Evolutionary conservation across 2,329 filamentous ascomycete genomes (phyloP).

Genomic region (Sporothrix dimorphospora): DNA sequence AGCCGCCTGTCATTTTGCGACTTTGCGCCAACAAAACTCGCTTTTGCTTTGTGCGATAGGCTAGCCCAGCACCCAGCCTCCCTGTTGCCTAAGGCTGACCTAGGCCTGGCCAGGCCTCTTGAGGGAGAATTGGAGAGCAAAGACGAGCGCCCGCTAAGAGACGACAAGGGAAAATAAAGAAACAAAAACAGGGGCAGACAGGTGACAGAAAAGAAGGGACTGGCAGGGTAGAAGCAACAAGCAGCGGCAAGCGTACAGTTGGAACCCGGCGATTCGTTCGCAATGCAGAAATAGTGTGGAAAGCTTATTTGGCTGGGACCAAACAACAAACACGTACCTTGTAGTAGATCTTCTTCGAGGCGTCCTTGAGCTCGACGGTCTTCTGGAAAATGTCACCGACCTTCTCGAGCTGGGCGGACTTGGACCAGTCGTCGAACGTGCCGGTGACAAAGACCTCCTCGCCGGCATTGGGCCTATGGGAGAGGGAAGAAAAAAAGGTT

Average conservation of each 20-base stretch:
- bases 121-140: conserved; percentile 9
- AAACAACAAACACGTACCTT: conserved; percentile 65
- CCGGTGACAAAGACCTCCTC: conserved; percentile 92
- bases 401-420: conserved; percentile 81
- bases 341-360: conserved; percentile 79
- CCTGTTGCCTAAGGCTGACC: conserved; percentile 6
- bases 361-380: conserved; percentile 70
- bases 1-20: background rate
- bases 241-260: background rate
- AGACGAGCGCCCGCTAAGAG: background rate
- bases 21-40: conserved; percentile 1
- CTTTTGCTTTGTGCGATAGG: conserved; percentile 1
- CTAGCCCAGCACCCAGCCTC: background rate
- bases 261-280: background rate
- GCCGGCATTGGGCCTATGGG: conserved; percentile 75
- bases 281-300: background rate
- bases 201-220: background rate
- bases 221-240: background rate
- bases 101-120: background rate
- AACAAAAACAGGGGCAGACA: background rate
- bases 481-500: background rate
- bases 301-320: background rate
- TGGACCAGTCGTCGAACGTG: conserved; percentile 92
- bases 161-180: background rate
- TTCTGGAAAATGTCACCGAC: conserved; percentile 76